A percentile compares a stretch with the other conserved stretches of the same genome.
These are phyloP conservation scores for Naganishia friedmannii DNA, from an alignment of 768 basidiomycete species.

Conservation along the genomic window DNA sequence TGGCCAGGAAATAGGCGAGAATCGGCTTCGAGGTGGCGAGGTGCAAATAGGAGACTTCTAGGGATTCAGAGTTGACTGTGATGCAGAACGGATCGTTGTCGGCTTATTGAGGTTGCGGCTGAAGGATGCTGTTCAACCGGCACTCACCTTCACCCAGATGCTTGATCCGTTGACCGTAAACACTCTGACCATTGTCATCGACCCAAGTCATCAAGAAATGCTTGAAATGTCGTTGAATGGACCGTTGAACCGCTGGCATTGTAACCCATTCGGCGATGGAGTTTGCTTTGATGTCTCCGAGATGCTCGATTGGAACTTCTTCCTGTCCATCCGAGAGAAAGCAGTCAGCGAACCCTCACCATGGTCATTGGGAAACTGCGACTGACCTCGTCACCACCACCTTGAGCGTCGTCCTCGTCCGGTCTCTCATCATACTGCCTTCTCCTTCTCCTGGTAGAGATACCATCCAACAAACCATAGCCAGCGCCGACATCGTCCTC, in stretches of 20 bases:
- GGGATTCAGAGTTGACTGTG: slow-evolving; percentile 89
- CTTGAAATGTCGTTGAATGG: slow-evolving; percentile 87
- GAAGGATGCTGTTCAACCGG: neutral
- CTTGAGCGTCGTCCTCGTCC: slow-evolving; percentile 86
- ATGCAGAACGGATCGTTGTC: neutral
- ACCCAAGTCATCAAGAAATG: slow-evolving; percentile 94
- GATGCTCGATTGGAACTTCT: slow-evolving; percentile 92
- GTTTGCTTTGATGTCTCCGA: slow-evolving; percentile 96
- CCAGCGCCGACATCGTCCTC: slow-evolving; percentile 70
- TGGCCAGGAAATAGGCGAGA: slow-evolving; percentile 94
- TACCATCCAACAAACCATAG: slow-evolving; percentile 63
- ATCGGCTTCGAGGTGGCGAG: slow-evolving; percentile 88
- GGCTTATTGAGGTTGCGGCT: neutral
- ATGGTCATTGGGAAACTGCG: neutral
- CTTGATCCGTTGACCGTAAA: slow-evolving; percentile 90
- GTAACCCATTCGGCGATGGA: slow-evolving; percentile 98
- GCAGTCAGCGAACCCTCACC: neutral
- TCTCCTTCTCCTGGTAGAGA: slow-evolving; percentile 76
- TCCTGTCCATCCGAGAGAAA: slow-evolving; percentile 48
- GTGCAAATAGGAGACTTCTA: slow-evolving; percentile 97
- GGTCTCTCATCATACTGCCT: slow-evolving; percentile 90
- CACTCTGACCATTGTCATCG: slow-evolving; percentile 83
- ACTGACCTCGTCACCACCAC: slow-evolving; percentile 45
- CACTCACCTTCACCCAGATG: slow-evolving; percentile 86
- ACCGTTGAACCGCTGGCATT: slow-evolving; percentile 80